These are phyloP conservation scores for Albugo candida DNA, from an alignment of 352 stramenopile genomes.

Conservation along the genomic window DNA sequence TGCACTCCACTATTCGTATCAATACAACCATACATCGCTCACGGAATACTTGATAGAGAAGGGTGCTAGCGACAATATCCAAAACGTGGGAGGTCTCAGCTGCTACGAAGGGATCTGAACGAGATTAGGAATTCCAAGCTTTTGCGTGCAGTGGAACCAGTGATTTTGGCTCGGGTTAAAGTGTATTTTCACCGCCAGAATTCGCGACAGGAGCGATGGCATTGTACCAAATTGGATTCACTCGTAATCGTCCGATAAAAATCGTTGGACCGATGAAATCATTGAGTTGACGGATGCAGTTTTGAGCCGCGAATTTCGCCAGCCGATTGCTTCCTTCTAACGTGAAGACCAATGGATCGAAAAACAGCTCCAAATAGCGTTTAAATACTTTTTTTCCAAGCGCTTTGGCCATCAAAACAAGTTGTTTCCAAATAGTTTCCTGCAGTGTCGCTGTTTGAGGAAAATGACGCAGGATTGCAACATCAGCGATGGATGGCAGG, in stretches of 20 bases:
- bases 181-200: background rate
- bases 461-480: conserved; percentile 57
- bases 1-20: conserved; percentile 88
- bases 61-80: conserved; percentile 81
- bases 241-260: conserved; percentile 57
- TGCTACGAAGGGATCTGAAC: conserved; percentile 86
- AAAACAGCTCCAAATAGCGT: conserved; percentile 63
- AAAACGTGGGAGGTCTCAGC: conserved; percentile 82
- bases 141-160: no score
- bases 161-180: no score
- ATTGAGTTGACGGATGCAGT: conserved; percentile 57
- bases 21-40: conserved; percentile 83
- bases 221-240: conserved; percentile 37
- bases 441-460: conserved; percentile 52
- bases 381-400: conserved; percentile 75
- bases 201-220: conserved; percentile 21
- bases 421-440: conserved; percentile 72
- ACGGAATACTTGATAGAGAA: conserved; percentile 89
- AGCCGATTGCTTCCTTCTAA: conserved; percentile 48
- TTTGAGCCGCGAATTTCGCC: conserved; percentile 41
- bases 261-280: conserved; percentile 68
- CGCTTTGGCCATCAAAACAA: conserved; percentile 43
- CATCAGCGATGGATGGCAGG: conserved; percentile 39
- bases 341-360: conserved; percentile 69
- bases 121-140: no score